Percentiles rank a stretch among this genome's conserved stretches.
Conservation (phyloP, 805 yeast genomes). For the Candida patagonica region DNA sequence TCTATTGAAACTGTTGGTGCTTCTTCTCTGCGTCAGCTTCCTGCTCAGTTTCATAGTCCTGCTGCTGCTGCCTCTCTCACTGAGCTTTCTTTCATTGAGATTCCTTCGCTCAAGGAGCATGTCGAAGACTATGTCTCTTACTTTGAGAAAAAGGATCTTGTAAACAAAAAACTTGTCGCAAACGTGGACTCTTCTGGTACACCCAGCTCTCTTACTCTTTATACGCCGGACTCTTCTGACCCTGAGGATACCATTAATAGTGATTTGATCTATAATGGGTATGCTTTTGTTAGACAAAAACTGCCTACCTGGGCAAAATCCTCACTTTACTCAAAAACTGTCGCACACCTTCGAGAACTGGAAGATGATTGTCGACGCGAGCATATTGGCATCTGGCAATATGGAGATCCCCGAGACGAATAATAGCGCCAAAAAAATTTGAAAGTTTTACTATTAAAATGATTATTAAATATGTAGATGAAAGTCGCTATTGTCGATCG, state of each 20-base stretch:
- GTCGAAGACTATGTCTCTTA: slow-evolving; percentile 43
- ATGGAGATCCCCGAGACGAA: slow-evolving; percentile 60
- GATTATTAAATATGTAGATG: too few species aligned
- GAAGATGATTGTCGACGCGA: slow-evolving; percentile 42
- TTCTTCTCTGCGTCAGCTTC: slow-evolving; percentile 41
- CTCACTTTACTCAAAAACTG: slow-evolving; percentile 28
- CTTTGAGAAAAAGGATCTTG: slow-evolving; percentile 36
- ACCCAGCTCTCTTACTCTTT: slow-evolving; percentile 38
- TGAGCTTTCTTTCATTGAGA: slow-evolving; percentile 41
- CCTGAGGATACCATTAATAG: slow-evolving; percentile 51
- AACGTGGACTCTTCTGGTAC: slow-evolving; percentile 35
- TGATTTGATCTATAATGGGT: slow-evolving; percentile 49
- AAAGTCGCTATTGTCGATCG: slow-evolving; percentile 18
- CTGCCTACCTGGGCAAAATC: slow-evolving; percentile 29
- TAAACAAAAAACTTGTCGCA: slow-evolving; percentile 46
- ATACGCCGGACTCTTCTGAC: slow-evolving; percentile 46
- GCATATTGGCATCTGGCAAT: slow-evolving; percentile 64
- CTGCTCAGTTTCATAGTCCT: slow-evolving; percentile 36
- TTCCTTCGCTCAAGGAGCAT: slow-evolving; percentile 57
- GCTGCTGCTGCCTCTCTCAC: slow-evolving; percentile 52
- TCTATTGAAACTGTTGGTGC: slow-evolving; percentile 38
- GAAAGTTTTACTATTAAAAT: background rate
- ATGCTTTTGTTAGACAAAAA: slow-evolving; percentile 39
- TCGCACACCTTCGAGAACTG: slow-evolving; percentile 32
- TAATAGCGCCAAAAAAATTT: slow-evolving; percentile 25